Evolutionary conservation across 495 filamentous ascomycete genomes (phyloP), one percentile per base, ranked within the genome.

Genomic region (Pyrenopolyporus hunteri): DNA sequence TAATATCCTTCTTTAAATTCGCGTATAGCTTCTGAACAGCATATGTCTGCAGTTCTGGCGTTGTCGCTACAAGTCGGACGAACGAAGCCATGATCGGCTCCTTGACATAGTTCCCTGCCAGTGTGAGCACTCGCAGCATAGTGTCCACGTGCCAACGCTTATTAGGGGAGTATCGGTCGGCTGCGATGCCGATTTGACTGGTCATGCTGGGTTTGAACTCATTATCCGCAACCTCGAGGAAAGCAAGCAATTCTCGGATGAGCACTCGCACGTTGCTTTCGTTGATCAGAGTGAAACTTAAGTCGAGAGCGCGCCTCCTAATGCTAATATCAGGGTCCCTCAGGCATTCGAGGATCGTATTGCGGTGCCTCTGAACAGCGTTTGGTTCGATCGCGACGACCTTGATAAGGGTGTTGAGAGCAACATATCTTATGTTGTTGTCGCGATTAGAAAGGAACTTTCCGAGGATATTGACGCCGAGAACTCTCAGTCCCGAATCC

Each of bases 241-340:
- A 98, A 7, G 94, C 90, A 19, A 98, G 82, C 29, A 98, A 76
- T 67, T 98, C 95, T 53, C 95, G 79, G 46, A 98, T 91, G 31
- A 98, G 82, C 19, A 97, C 89, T 23, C 95, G 87, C 20, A 98
- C 92, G 71, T 98, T 98, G 71, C 85, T 82, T 71, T 97, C 94
- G 72, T 98, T 97, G 78, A 98, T 97, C 43, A 98, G 80, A 23
- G 96, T 97, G 73, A 98, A 98, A 73, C 93, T 96, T 45, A 98
- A 85, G 69, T 98, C 94, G 3, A 98, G 85, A 16, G 94, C 94
- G 69, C 94, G 86, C 72, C 94, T 84, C 67, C 94, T 84, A 63
- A 98, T 98, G 74, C 92, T 96, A 72, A 98, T 98, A 79, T 98
- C 94, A n/a, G 95, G 94, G 73, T 98, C 94, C 57, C 95, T 85